Evolutionary conservation across 2,329 filamentous ascomycete species (phyloP).

Genomic region (Epichloe brachyelytri): DNA sequence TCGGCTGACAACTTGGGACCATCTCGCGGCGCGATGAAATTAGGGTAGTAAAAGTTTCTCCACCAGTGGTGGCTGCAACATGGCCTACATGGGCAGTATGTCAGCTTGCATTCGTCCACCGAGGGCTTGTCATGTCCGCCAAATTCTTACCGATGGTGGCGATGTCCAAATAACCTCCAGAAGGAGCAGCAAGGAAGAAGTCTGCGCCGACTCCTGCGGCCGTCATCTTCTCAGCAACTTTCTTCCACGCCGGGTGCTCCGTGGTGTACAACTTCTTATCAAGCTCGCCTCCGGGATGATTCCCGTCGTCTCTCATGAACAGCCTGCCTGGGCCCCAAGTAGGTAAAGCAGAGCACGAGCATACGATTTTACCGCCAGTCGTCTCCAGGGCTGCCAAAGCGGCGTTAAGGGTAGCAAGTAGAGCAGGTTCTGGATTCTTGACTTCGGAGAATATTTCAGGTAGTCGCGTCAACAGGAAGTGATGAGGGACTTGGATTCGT

Average conservation of each 20-base stretch:
- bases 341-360: conserved; percentile 74
- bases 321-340: conserved; percentile 84
- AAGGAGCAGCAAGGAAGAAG: conserved; percentile 86
- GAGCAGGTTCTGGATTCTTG: conserved; percentile 81
- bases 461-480: conserved; percentile 70
- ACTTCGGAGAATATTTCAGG: conserved; percentile 77
- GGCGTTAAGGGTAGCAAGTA: conserved; percentile 74
- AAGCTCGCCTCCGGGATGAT: conserved; percentile 71
- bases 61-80: conserved; percentile 77
- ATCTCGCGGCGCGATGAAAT: conserved; percentile 82
- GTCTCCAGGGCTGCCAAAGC: conserved; percentile 70
- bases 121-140: too few relatives aligned
- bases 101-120: not conserved
- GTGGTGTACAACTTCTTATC: conserved; percentile 88
- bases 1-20: conserved; percentile 72
- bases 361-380: conserved; percentile 87
- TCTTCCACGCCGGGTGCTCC: conserved; percentile 79
- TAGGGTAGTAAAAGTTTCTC: conserved; percentile 96
- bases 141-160: conserved; percentile 63
- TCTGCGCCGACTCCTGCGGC: conserved; percentile 78
- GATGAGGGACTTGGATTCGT: conserved; percentile 79
- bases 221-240: conserved; percentile 76
- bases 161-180: conserved; percentile 83
- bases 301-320: conserved; percentile 77
- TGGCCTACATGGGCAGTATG: conserved; percentile 41